Evolutionary conservation across 2,329 filamentous ascomycete genomes (phyloP).

Genomic region (Furcasterigmium furcatum): DNA sequence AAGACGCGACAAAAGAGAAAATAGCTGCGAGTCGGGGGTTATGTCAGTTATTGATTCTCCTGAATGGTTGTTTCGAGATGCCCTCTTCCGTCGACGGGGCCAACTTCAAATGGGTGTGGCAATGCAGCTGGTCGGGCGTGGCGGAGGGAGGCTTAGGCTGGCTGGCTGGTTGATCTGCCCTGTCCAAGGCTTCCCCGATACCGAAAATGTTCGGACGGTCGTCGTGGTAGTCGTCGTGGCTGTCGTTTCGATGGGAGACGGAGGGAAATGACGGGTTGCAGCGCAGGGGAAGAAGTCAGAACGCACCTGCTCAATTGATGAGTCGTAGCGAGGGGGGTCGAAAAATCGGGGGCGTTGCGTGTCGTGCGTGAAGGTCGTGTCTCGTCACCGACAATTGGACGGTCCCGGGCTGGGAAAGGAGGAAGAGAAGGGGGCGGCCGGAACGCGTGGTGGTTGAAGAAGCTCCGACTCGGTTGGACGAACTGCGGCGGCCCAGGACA

Average conservation of each 20-base stretch:
- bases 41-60: too few relatives aligned
- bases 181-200: too few relatives aligned
- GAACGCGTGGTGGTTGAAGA: background rate
- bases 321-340: background rate
- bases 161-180: too few relatives aligned
- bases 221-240: too few relatives aligned
- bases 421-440: background rate
- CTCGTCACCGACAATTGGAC: constrained; percentile 2
- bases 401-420: constrained; percentile 1
- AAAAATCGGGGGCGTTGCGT: background rate
- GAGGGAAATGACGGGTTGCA: background rate
- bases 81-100: too few relatives aligned
- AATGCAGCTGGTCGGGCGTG: too few relatives aligned
- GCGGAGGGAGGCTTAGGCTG: too few relatives aligned
- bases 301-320: constrained; percentile 3
- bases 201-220: too few relatives aligned
- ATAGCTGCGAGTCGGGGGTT: too few relatives aligned
- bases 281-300: background rate
- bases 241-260: background rate
- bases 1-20: too few relatives aligned
- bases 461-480: background rate
- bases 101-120: too few relatives aligned
- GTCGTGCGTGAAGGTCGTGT: background rate
- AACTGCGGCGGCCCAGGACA: background rate
- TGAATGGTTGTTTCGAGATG: too few relatives aligned